A percentile compares a stretch with the other conserved stretches of the same genome.
phyloP scores from a whole-genome alignment of 1,139 yeast species.

The Saccharomycopsis hybrid region DNA sequence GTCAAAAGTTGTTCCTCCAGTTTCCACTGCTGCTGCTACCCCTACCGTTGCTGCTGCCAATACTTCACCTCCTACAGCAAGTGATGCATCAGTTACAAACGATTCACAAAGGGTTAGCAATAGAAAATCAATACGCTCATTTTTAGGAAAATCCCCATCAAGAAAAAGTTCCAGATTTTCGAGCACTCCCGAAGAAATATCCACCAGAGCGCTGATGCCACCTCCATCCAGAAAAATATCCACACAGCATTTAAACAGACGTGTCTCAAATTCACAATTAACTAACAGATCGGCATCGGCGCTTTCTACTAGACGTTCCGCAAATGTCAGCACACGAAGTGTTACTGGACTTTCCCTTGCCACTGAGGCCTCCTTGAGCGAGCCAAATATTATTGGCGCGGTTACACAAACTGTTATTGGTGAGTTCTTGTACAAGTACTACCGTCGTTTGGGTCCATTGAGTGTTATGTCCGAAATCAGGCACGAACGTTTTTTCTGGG shows the following conservation, averaged over 20 bases:
- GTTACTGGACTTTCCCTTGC: conserved; percentile 47
- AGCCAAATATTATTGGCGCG: conserved; percentile 74
- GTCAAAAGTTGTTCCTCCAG: no score
- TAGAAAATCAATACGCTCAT: conserved; percentile 15
- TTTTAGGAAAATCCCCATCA: conserved; percentile 14
- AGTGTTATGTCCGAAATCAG: conserved; percentile 72
- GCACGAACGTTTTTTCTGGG: conserved; percentile 94
- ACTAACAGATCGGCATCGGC: conserved; percentile 9
- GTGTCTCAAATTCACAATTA: conserved; percentile 12
- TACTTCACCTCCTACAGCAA: no score
- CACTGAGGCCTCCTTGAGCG: conserved; percentile 65
- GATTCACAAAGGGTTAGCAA: neutral
- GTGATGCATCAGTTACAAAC: no score
- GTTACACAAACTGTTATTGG: conserved; percentile 92
- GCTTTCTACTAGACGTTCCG: conserved; percentile 13
- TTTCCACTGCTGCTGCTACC: no score
- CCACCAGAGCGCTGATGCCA: conserved; percentile 3
- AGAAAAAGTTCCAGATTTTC: neutral
- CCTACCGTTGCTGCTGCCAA: no score
- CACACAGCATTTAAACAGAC: conserved; percentile 1
- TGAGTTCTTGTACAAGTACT: conserved; percentile 82
- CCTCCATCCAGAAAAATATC: conserved; percentile 15
- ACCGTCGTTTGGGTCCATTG: conserved; percentile 69
- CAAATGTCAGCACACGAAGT: conserved; percentile 18
- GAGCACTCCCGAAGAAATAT: neutral